phyloP scores from a whole-genome alignment of 148 eudicot species.

The Simmondsia chinensis region DNA sequence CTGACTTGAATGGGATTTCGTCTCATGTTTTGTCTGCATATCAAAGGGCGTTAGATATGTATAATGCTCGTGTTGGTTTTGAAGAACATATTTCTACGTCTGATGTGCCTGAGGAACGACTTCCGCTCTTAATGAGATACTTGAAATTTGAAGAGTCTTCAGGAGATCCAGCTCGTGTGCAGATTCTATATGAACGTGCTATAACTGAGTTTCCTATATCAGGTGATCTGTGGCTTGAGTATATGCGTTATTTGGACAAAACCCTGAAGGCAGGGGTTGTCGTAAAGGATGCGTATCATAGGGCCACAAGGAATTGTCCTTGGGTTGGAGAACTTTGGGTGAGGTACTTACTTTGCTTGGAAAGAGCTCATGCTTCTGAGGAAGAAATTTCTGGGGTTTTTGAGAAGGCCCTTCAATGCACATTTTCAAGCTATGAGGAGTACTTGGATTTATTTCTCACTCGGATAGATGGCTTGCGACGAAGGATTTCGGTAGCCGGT shows the following conservation, averaged over 20 bases:
- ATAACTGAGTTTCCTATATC: slow-evolving; percentile 71
- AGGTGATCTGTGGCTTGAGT: slow-evolving; percentile 83
- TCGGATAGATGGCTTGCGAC: slow-evolving; percentile 85
- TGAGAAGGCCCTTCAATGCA: slow-evolving; percentile 77
- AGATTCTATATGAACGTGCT: slow-evolving; percentile 82
- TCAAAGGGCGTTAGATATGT: slow-evolving; percentile 70
- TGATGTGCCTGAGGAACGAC: slow-evolving; percentile 59
- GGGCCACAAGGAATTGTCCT: slow-evolving; percentile 89
- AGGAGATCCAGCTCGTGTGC: slow-evolving; percentile 89
- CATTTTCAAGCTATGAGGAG: slow-evolving; percentile 85
- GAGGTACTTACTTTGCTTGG: slow-evolving; percentile 72
- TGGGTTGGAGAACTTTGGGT: slow-evolving; percentile 95
- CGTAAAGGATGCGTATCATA: slow-evolving; percentile 33
- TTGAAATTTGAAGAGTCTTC: slow-evolving; percentile 83
- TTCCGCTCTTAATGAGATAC: slow-evolving; percentile 65
- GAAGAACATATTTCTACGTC: slow-evolving; percentile 55
- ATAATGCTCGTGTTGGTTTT: slow-evolving; percentile 51
- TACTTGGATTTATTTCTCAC: slow-evolving; percentile 83
- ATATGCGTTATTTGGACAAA: slow-evolving; percentile 71
- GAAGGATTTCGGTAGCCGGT: slow-evolving; percentile 55
- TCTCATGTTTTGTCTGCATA: slow-evolving; percentile 61
- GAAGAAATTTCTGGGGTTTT: slow-evolving; percentile 86
- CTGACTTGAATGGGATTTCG: slow-evolving; percentile 47
- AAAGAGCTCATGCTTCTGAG: slow-evolving; percentile 67
- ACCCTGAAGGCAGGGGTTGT: slow-evolving; percentile 74